Evolutionary conservation across 768 basidiomycete genomes (phyloP).

Genomic region (Mycena rebaudengoi): DNA sequence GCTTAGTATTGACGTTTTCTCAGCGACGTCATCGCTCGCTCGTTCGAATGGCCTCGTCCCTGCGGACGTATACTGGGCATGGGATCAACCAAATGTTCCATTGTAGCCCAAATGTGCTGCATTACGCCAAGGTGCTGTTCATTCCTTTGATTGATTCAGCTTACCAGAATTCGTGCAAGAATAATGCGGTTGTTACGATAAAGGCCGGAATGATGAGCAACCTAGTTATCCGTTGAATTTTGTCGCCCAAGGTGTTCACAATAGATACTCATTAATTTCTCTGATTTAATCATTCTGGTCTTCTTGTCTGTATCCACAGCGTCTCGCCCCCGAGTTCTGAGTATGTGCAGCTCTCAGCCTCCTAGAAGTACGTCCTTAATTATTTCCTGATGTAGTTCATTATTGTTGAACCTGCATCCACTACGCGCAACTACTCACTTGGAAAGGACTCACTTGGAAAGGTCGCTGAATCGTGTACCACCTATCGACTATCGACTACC

Average conservation of each 20-base stretch:
- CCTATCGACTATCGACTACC: too few species aligned
- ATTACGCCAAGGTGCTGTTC: conserved; percentile 74
- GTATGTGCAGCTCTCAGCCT: too few species aligned
- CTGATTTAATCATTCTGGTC: too few species aligned
- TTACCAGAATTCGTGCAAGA: conserved; percentile 37
- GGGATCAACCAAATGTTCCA: conserved; percentile 92
- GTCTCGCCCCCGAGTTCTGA: too few species aligned
- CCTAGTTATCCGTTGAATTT: not conserved
- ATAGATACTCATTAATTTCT: too few species aligned
- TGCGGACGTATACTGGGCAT: conserved; percentile 92
- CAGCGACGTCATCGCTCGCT: conserved; percentile 86
- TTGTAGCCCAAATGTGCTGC: conserved; percentile 85
- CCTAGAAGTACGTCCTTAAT: too few species aligned
- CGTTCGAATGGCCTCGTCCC: conserved; percentile 89
- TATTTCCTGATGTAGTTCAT: too few species aligned
- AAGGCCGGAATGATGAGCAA: conserved; percentile 86
- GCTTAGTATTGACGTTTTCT: not conserved
- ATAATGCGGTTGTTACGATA: conserved; percentile 93
- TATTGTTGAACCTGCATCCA: too few species aligned
- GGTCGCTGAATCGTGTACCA: too few species aligned
- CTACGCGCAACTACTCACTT: too few species aligned
- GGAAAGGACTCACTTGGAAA: too few species aligned
- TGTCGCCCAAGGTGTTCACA: conserved; percentile 61
- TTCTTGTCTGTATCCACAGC: too few species aligned
- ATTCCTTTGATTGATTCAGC: not conserved